phyloP scores from a whole-genome alignment of 2,329 filamentous ascomycete species.

The Knufia petricola region DNA sequence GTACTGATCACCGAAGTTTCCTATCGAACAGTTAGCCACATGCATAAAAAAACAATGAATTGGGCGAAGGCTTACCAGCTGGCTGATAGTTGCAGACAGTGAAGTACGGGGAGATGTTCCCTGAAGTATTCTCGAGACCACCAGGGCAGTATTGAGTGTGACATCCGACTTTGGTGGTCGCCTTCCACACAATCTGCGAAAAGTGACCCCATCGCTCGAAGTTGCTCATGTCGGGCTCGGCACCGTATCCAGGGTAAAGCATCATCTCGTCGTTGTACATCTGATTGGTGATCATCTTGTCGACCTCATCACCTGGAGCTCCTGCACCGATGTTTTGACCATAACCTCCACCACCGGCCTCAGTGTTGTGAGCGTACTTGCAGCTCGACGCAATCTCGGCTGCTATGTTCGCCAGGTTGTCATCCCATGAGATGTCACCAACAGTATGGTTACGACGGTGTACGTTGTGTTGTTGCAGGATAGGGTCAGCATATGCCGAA shows the following conservation, averaged over 20 bases:
- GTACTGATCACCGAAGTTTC: slow-evolving; percentile 49
- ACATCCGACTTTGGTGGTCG: slow-evolving; percentile 54
- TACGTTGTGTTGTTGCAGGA: slow-evolving; percentile 69
- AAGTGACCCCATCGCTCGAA: slow-evolving; percentile 67
- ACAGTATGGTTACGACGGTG: slow-evolving; percentile 77
- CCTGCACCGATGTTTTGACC: slow-evolving; percentile 87
- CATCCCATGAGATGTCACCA: slow-evolving; percentile 54
- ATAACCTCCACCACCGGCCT: slow-evolving; percentile 57
- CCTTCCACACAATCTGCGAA: slow-evolving; percentile 64
- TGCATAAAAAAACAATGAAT: not conserved
- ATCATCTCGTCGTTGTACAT: slow-evolving; percentile 81
- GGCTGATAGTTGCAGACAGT: slow-evolving; percentile 83
- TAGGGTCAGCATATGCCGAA: slow-evolving; percentile 27
- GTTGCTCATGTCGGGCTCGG: slow-evolving; percentile 51
- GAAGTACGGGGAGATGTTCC: slow-evolving; percentile 48
- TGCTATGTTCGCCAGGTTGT: slow-evolving; percentile 55
- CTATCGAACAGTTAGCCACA: slow-evolving; percentile 29
- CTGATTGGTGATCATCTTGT: slow-evolving; percentile 62
- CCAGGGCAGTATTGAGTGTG: slow-evolving; percentile 38
- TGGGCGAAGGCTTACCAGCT: slow-evolving; percentile 49
- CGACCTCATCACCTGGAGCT: slow-evolving; percentile 47
- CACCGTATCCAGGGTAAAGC: slow-evolving; percentile 50
- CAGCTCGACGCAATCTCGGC: slow-evolving; percentile 55
- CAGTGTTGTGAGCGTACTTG: slow-evolving; percentile 67
- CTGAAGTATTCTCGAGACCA: slow-evolving; percentile 34